These are phyloP conservation scores for Talaromyces sp. DNA, from an alignment of 2,329 filamentous ascomycete species.

Conservation along the genomic window DNA sequence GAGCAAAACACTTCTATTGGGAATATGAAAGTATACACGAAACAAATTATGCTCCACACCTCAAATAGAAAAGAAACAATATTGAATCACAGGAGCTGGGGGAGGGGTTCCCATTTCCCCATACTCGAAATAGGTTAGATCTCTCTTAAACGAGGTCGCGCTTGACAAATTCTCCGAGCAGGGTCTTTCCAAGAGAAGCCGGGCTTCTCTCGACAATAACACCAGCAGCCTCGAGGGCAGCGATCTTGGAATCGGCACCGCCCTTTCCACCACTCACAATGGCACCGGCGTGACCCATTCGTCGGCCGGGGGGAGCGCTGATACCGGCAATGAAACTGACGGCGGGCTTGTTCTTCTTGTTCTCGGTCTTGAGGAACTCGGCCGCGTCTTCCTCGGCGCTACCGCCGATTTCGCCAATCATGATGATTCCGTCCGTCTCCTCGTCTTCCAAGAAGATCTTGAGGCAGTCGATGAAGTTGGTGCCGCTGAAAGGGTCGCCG, in stretches of 20 bases:
- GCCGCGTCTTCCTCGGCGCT: slow-evolving; percentile 96
- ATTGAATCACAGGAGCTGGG: background rate
- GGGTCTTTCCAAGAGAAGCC: slow-evolving; percentile 82
- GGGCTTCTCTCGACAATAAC: slow-evolving; percentile 96
- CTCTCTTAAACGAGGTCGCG: slow-evolving; percentile 76
- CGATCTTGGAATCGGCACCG: slow-evolving; percentile 96
- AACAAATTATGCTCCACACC: background rate
- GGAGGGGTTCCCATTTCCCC: no score
- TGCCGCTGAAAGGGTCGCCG: slow-evolving; percentile 96
- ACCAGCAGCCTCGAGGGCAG: slow-evolving; percentile 84
- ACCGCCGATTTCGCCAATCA: slow-evolving; percentile 99
- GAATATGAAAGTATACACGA: slow-evolving; percentile 1
- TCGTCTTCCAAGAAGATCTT: slow-evolving; percentile 93
- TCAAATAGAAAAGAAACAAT: slow-evolving; percentile 6
- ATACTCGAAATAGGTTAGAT: background rate
- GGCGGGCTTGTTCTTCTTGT: slow-evolving; percentile 90
- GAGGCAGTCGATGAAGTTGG: slow-evolving; percentile 99
- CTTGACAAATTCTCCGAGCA: slow-evolving; percentile 94
- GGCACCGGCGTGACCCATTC: slow-evolving; percentile 98
- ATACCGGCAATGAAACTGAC: slow-evolving; percentile 99
- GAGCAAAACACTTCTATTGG: slow-evolving; percentile 1
- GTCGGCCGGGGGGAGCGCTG: slow-evolving; percentile 87
- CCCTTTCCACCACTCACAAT: slow-evolving; percentile 98
- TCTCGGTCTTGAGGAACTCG: slow-evolving; percentile 88
- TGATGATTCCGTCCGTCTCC: slow-evolving; percentile 98